These are phyloP conservation scores for Sporisorium iseilematis-ciliati DNA, from an alignment of 1,284 basidiomycete genomes.

Conservation along the genomic window DNA sequence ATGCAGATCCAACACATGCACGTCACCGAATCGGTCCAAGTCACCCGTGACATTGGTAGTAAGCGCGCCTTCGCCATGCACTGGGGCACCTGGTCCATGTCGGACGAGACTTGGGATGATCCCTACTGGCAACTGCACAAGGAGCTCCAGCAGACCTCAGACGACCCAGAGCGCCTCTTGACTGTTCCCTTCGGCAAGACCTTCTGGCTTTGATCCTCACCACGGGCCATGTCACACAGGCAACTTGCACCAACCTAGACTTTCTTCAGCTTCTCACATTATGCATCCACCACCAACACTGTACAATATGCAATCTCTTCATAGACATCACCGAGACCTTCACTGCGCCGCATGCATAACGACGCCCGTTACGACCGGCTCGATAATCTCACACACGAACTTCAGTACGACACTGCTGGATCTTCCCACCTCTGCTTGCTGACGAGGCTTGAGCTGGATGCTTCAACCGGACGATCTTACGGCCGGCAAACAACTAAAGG, in stretches of 20 bases:
- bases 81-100: slow-evolving; percentile 73
- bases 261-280: background rate
- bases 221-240: background rate
- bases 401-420: background rate
- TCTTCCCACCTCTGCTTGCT: background rate
- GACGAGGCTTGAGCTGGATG: background rate
- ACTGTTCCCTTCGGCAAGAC: slow-evolving; percentile 60
- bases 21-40: slow-evolving; percentile 52
- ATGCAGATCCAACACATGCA: slow-evolving; percentile 63
- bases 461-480: too few relatives aligned
- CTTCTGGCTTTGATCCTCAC: slow-evolving; percentile 7
- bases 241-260: background rate
- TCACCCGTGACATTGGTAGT: slow-evolving; percentile 59
- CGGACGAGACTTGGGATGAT: slow-evolving; percentile 65
- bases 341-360: background rate
- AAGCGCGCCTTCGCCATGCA: slow-evolving; percentile 70
- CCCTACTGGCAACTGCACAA: slow-evolving; percentile 48
- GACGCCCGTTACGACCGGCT: background rate
- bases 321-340: background rate
- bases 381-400: background rate
- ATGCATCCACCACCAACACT: slow-evolving; percentile 6
- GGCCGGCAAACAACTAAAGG: too few relatives aligned
- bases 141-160: slow-evolving; percentile 29
- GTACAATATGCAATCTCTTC: slow-evolving; percentile 5
- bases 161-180: slow-evolving; percentile 23